These are phyloP conservation scores for Candida pseudocylindracea DNA, from an alignment of 1,139 yeast species.

Conservation along the genomic window DNA sequence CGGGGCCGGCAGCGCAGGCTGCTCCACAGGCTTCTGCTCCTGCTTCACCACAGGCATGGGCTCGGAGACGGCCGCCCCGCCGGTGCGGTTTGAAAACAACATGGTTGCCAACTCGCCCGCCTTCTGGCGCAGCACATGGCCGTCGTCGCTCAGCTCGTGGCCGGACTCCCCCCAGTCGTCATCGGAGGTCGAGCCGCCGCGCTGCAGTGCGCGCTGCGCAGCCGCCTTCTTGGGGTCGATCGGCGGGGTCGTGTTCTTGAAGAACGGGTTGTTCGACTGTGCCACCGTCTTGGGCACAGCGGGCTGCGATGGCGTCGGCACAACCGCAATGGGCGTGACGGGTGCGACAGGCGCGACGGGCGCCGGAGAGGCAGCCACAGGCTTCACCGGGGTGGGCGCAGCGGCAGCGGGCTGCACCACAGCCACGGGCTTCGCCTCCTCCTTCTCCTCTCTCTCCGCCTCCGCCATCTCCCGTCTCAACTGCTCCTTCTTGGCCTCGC, in stretches of 20 bases:
- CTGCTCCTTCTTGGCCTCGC: slow-evolving; percentile 23
- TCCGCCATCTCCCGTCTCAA: slow-evolving; percentile 39
- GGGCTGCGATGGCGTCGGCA: neutral
- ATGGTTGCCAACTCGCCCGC: no score
- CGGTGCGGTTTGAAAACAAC: no score
- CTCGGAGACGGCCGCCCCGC: no score
- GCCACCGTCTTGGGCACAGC: neutral
- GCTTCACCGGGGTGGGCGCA: slow-evolving; percentile 1
- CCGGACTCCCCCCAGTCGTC: slow-evolving; percentile 32
- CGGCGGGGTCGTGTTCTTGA: slow-evolving; percentile 12
- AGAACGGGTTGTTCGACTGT: slow-evolving; percentile 15
- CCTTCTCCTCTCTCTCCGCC: slow-evolving; percentile 13
- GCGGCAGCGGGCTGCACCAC: slow-evolving; percentile 1
- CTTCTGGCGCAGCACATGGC: neutral
- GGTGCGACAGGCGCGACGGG: slow-evolving; percentile 3
- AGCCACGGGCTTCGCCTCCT: slow-evolving; percentile 7
- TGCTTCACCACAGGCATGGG: no score
- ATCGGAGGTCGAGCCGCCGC: slow-evolving; percentile 19
- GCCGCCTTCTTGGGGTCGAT: slow-evolving; percentile 34
- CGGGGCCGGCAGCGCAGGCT: no score
- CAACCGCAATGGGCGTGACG: neutral
- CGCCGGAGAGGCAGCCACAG: slow-evolving; percentile 1
- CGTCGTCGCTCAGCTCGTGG: neutral
- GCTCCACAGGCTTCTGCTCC: no score
- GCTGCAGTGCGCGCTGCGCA: slow-evolving; percentile 41